Percentiles rank a stretch among this genome's conserved stretches.
These are phyloP conservation scores for Trichophyton verrucosum DNA, from an alignment of 2,329 filamentous ascomycete species.

Conservation along the genomic window DNA sequence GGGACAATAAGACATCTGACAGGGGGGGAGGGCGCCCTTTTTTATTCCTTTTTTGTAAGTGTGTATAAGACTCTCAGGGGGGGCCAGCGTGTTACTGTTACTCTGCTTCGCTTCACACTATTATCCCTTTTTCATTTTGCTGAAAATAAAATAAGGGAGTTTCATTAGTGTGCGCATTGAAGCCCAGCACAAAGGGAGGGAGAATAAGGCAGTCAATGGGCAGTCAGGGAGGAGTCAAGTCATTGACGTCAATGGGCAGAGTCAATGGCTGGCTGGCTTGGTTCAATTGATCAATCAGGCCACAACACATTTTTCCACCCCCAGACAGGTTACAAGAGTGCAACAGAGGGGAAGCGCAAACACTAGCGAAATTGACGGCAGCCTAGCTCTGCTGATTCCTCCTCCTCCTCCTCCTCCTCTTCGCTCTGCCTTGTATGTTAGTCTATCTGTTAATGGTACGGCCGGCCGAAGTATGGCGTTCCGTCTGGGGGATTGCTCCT, in stretches of 20 bases:
- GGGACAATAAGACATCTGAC: not conserved
- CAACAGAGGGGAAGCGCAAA: not conserved
- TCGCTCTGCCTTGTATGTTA: no score
- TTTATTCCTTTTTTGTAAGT: not conserved
- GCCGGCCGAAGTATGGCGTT: slow-evolving; percentile 1
- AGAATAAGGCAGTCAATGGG: not conserved
- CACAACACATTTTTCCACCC: not conserved
- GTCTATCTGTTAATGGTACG: not conserved
- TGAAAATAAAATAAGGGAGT: no score
- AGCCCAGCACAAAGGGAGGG: not conserved
- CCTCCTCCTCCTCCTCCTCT: no score
- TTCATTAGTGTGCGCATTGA: no score
- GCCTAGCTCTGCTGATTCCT: not conserved
- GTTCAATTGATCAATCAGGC: not conserved
- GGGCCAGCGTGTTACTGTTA: not conserved
- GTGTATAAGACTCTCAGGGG: not conserved
- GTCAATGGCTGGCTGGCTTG: not conserved
- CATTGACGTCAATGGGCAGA: not conserved
- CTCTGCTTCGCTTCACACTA: not conserved
- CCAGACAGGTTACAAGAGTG: not conserved
- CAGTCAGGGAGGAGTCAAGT: not conserved
- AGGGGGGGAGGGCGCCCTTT: not conserved
- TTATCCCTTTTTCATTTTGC: not conserved
- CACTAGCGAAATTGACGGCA: not conserved
- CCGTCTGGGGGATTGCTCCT: not conserved